A percentile compares a stretch with the other conserved stretches of the same genome.
Conservation (phyloP, 164 flowering plant genomes). For the Houttuynia cordata region DNA sequence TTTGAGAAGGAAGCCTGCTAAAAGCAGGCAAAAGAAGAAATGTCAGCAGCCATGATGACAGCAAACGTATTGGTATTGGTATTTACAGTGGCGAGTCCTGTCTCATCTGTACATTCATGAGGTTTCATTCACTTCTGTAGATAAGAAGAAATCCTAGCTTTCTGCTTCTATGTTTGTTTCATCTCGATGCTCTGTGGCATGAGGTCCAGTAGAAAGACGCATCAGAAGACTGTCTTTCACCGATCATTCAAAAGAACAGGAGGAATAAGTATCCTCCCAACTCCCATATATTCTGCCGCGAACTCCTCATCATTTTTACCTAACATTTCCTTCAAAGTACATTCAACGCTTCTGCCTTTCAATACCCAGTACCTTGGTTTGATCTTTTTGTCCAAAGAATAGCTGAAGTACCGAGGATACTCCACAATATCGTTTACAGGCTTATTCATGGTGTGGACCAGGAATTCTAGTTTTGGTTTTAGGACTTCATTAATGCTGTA, state of each 20-base stretch:
- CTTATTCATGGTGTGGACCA: conserved; percentile 55
- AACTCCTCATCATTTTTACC: conserved; percentile 81
- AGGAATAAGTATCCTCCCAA: conserved; percentile 29
- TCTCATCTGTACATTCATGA: too few species aligned
- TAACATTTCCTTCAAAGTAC: conserved; percentile 73
- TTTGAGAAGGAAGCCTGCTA: too few species aligned
- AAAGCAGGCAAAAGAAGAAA: too few species aligned
- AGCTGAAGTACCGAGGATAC: conserved; percentile 88
- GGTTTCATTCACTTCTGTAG: too few species aligned
- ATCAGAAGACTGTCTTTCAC: background rate
- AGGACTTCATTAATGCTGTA: conserved; percentile 72
- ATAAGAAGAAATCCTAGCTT: too few species aligned
- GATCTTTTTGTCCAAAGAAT: conserved; percentile 78
- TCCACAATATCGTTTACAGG: conserved; percentile 55
- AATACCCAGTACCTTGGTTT: conserved; percentile 70
- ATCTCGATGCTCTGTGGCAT: background rate
- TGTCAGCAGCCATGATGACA: too few species aligned
- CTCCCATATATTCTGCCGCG: conserved; percentile 50
- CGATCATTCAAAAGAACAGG: conserved; percentile 6
- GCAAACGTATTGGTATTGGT: too few species aligned
- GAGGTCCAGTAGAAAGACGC: background rate
- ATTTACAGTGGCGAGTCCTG: too few species aligned
- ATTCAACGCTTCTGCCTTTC: conserved; percentile 43
- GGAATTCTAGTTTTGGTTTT: conserved; percentile 72
- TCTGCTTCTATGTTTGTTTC: too few species aligned